Evolutionary conservation across 768 basidiomycete genomes (phyloP).

Genomic region (Amanita fuliginea): DNA sequence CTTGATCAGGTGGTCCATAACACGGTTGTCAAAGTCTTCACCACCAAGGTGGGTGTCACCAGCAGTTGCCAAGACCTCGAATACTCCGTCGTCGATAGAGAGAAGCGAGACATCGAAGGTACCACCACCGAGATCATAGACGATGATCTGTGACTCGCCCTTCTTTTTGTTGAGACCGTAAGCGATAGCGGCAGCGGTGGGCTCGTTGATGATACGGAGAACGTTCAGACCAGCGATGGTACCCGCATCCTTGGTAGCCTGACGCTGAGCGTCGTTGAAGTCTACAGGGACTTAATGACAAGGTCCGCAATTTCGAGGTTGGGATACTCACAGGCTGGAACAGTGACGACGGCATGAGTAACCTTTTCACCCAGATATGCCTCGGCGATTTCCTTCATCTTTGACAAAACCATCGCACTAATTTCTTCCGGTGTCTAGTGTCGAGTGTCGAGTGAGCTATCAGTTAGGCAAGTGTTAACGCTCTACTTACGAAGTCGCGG

Average conservation of each 20-base stretch:
- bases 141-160: conserved; percentile 91
- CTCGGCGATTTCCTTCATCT: conserved; percentile 99
- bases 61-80: conserved; percentile 83
- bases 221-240: conserved; percentile 90
- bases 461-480: too few species aligned
- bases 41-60: conserved; percentile 94
- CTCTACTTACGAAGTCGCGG: conserved; percentile 75
- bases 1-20: conserved; percentile 86
- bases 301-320: neutral
- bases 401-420: conserved; percentile 87
- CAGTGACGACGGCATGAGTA: conserved; percentile 95
- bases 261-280: conserved; percentile 99
- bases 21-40: conserved; percentile 92
- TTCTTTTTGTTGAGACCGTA: conserved; percentile 97
- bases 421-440: conserved; percentile 87
- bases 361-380: conserved; percentile 94
- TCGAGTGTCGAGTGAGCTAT: conserved; percentile 2
- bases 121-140: conserved; percentile 97
- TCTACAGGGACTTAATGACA: conserved; percentile 26
- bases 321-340: conserved; percentile 79
- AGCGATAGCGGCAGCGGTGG: conserved; percentile 94
- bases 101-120: conserved; percentile 98
- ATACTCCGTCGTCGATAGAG: conserved; percentile 89
- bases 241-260: conserved; percentile 97
- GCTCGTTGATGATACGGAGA: conserved; percentile 97